Evolutionary conservation across 2,329 filamentous ascomycete species (phyloP).

Genomic region (Claviceps citrina): DNA sequence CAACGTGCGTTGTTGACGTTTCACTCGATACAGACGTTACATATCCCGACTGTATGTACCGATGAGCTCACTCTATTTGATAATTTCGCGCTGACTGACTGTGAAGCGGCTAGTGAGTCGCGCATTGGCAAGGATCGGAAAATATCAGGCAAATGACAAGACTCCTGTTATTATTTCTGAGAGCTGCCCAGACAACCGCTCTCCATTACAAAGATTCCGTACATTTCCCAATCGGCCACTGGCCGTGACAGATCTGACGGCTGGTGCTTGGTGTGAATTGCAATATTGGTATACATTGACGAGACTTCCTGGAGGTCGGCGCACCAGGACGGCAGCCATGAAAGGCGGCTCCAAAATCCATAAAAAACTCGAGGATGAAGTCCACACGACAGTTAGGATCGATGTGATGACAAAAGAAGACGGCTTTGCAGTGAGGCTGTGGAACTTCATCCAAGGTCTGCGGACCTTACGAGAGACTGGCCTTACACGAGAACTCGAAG

Average conservation of each 20-base stretch:
- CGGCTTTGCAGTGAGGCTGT: slow-evolving; percentile 63
- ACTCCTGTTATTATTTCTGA: background rate
- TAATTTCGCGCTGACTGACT: slow-evolving; percentile 36
- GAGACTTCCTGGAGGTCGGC: slow-evolving; percentile 53
- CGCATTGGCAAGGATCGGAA: slow-evolving; percentile 17
- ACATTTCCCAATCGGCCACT: slow-evolving; percentile 62
- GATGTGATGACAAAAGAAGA: slow-evolving; percentile 65
- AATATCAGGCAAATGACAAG: slow-evolving; percentile 4
- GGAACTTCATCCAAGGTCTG: slow-evolving; percentile 82
- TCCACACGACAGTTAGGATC: slow-evolving; percentile 62
- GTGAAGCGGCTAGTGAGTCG: slow-evolving; percentile 52
- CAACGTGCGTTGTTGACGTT: slow-evolving; percentile 1
- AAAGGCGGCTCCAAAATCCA: slow-evolving; percentile 67
- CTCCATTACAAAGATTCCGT: slow-evolving; percentile 65
- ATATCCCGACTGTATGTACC: slow-evolving; percentile 39
- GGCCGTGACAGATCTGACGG: slow-evolving; percentile 75
- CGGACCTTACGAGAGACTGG: slow-evolving; percentile 56
- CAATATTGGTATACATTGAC: slow-evolving; percentile 83
- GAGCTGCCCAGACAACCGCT: slow-evolving; percentile 19
- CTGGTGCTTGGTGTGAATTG: slow-evolving; percentile 88
- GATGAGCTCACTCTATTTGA: background rate
- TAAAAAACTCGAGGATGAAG: slow-evolving; percentile 67
- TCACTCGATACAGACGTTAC: slow-evolving; percentile 16
- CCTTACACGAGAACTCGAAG: slow-evolving; percentile 58
- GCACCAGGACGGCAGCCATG: slow-evolving; percentile 69